Evolutionary conservation across 192 early-diverging fungal species (phyloP).

Genomic region (Backusella macrospora): DNA sequence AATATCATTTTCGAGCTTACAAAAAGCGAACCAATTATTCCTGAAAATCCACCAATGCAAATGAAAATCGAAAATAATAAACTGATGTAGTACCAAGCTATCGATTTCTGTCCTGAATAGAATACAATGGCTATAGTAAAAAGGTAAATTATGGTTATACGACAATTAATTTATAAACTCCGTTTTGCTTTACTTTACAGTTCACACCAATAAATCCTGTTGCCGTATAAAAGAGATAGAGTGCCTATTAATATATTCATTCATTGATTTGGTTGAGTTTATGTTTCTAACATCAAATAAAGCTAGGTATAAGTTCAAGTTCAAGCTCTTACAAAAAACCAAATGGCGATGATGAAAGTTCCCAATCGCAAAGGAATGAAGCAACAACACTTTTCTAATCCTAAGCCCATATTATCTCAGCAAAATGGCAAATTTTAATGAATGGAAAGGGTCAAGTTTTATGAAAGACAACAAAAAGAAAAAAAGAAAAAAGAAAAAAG

Average conservation of each 20-base stretch:
- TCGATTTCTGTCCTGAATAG: conserved; percentile 37
- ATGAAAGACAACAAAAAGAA: not conserved
- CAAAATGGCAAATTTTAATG: not conserved
- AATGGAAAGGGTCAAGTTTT: conserved; percentile 7
- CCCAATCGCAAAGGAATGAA: conserved; percentile 44
- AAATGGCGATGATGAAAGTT: conserved; percentile 41
- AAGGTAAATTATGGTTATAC: not conserved
- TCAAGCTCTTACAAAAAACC: conserved; percentile 37
- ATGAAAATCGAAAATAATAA: conserved; percentile 34
- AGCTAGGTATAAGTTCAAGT: not conserved
- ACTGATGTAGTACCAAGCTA: conserved; percentile 32
- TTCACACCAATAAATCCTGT: conserved; percentile 28
- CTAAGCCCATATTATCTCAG: conserved; percentile 23
- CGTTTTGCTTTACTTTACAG: conserved; percentile 1
- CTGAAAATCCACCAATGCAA: conserved; percentile 32
- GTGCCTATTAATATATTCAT: conserved; percentile 19
- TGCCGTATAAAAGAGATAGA: conserved; percentile 22
- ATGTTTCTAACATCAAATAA: not conserved
- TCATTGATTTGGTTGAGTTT: not conserved
- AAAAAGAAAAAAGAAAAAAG: conserved; percentile 16
- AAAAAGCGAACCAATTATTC: conserved; percentile 37
- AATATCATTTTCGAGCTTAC: conserved; percentile 18
- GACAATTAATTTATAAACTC: not conserved
- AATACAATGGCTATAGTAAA: conserved; percentile 27
- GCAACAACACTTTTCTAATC: conserved; percentile 43